Conservation (phyloP, 2,329 filamentous ascomycete species). For the Nakataea oryzae region DNA sequence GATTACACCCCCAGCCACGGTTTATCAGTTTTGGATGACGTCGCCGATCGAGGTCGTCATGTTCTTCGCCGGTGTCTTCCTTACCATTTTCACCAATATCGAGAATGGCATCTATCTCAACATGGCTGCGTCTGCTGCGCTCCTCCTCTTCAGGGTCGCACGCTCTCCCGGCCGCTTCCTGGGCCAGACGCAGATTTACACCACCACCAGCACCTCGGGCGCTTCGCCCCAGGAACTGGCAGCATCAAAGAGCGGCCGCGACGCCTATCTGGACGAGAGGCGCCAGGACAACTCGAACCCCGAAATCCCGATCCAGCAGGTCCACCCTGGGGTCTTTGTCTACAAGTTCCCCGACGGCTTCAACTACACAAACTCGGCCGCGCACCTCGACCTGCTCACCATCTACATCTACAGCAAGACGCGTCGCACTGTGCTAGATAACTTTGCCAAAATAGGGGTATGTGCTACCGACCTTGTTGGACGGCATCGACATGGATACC, state of each 20-base stretch:
- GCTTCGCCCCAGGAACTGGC: conserved; percentile 4
- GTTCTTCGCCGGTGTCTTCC: conserved; percentile 11
- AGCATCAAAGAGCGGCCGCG: conserved; percentile 12
- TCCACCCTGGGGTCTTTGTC: conserved; percentile 38
- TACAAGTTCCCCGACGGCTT: conserved; percentile 41
- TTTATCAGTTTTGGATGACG: conserved; percentile 30
- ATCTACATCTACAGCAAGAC: conserved; percentile 29
- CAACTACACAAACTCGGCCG: conserved; percentile 40
- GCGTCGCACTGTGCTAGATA: conserved; percentile 24
- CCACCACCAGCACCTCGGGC: neutral
- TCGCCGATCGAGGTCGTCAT: conserved; percentile 24
- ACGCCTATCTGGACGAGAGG: conserved; percentile 30
- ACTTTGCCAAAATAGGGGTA: conserved; percentile 19
- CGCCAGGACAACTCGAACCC: conserved; percentile 34
- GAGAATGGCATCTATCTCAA: conserved; percentile 41
- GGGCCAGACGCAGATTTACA: conserved; percentile 17
- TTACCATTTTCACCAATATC: conserved; percentile 28
- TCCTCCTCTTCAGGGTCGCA: conserved; percentile 34
- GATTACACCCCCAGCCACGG: conserved; percentile 3
- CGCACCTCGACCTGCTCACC: conserved; percentile 31
- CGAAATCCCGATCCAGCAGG: conserved; percentile 26
- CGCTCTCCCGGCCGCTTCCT: conserved; percentile 36
- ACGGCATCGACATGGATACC: too few relatives aligned
- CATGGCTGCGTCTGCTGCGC: conserved; percentile 27
- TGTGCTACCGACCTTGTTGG: too few relatives aligned